Conservation (phyloP, 306 rosid species). For the Alnus glutinosa region DNA sequence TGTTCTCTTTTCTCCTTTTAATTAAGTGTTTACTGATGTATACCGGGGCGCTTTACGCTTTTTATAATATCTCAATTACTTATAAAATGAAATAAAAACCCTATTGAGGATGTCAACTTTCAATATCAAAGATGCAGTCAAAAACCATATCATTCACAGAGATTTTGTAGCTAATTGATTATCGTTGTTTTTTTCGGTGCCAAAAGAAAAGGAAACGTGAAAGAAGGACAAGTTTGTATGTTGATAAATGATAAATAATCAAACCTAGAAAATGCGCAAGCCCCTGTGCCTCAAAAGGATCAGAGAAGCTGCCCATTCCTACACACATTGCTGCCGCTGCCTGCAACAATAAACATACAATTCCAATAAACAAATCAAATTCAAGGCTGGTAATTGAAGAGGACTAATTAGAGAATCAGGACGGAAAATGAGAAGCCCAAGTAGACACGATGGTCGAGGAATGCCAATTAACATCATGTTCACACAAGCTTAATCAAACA, state of each 20-base stretch:
- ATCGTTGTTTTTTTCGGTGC: background rate
- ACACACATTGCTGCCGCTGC: slow-evolving; percentile 99
- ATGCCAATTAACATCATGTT: background rate
- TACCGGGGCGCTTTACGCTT: no score
- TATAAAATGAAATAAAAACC: no score
- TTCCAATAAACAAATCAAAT: slow-evolving; percentile 14
- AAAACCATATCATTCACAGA: background rate
- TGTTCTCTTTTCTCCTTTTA: no score
- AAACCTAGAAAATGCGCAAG: slow-evolving; percentile 92
- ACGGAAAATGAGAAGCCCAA: background rate
- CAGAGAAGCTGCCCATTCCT: slow-evolving; percentile 92
- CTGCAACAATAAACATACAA: slow-evolving; percentile 40
- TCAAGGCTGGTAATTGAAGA: slow-evolving; percentile 1
- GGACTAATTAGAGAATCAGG: background rate
- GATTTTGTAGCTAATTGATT: background rate
- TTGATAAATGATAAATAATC: slow-evolving; percentile 17
- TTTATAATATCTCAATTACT: no score
- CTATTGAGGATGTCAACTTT: background rate
- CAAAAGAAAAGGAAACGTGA: background rate
- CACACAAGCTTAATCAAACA: background rate
- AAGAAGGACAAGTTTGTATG: background rate
- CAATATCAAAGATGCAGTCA: background rate
- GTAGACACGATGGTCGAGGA: background rate
- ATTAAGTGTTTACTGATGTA: no score
- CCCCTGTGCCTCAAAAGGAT: slow-evolving; percentile 91